phyloP scores from a whole-genome alignment of 2,329 filamentous ascomycete genomes.

The Botryotinia globosa region DNA sequence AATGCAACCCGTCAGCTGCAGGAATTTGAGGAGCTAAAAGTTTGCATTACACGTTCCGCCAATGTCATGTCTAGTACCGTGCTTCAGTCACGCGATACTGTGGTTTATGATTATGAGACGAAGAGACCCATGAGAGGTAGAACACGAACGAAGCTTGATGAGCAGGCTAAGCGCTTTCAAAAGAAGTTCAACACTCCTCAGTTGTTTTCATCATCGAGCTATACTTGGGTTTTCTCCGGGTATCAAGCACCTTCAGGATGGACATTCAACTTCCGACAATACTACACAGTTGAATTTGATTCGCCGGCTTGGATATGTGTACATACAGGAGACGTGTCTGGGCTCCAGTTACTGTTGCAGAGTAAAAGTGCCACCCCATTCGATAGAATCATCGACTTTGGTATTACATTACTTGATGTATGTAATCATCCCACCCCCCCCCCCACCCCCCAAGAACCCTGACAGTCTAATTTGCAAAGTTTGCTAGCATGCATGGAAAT shows the following conservation, averaged over 20 bases:
- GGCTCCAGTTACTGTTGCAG: accelerated
- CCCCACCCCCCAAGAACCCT: neutral
- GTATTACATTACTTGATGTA: neutral
- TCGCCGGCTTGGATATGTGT: accelerated
- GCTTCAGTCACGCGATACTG: neutral
- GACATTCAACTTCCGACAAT: neutral
- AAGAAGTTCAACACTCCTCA: neutral
- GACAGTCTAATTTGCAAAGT: neutral
- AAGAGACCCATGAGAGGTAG: neutral
- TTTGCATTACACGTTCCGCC: neutral
- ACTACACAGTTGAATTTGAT: accelerated
- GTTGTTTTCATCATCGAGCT: neutral
- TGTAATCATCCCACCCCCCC: no score
- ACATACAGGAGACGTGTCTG: accelerated
- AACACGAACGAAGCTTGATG: neutral
- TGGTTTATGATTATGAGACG: neutral
- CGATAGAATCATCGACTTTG: no score
- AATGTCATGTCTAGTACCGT: neutral
- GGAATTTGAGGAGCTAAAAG: neutral
- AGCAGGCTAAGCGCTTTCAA: neutral
- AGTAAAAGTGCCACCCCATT: neutral
- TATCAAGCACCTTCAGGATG: neutral
- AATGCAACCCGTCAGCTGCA: neutral
- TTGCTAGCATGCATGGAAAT: accelerated
- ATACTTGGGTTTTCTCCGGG: neutral